Conservation (phyloP, 495 filamentous ascomycete species). For the Neurospora hispaniola region DNA sequence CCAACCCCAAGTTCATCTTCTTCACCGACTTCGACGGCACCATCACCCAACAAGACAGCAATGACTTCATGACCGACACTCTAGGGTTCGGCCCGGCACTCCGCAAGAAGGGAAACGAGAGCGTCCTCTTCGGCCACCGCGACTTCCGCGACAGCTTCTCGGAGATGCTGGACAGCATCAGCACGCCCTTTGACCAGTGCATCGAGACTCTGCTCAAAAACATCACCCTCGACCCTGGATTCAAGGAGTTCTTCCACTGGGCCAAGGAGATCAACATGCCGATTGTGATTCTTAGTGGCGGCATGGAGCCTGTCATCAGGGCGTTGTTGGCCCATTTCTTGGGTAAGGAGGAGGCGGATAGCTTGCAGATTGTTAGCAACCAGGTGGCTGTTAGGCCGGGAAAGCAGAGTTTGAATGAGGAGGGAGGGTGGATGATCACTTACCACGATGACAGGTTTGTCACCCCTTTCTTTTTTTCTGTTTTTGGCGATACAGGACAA, state of each 20-base stretch:
- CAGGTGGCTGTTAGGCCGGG: conserved; percentile 55
- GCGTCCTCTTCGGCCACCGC: conserved; percentile 54
- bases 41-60: conserved; percentile 84
- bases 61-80: conserved; percentile 92
- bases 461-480: background rate
- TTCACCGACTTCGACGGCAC: conserved; percentile 98
- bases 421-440: conserved; percentile 74
- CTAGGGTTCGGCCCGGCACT: conserved; percentile 64
- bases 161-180: conserved; percentile 77
- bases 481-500: background rate
- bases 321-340: conserved; percentile 69
- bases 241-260: conserved; percentile 80
- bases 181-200: conserved; percentile 68
- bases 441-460: conserved; percentile 75
- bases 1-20: conserved; percentile 77
- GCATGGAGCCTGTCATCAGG: conserved; percentile 86
- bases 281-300: conserved; percentile 72
- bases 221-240: conserved; percentile 78
- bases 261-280: conserved; percentile 70
- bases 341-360: conserved; percentile 56
- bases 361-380: conserved; percentile 81
- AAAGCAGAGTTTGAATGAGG: conserved; percentile 59
- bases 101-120: conserved; percentile 56
- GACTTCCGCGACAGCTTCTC: conserved; percentile 78
- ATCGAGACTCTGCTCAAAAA: conserved; percentile 63